Conservation (phyloP, 1,284 basidiomycete species). For the Trichosporon asahii region DNA sequence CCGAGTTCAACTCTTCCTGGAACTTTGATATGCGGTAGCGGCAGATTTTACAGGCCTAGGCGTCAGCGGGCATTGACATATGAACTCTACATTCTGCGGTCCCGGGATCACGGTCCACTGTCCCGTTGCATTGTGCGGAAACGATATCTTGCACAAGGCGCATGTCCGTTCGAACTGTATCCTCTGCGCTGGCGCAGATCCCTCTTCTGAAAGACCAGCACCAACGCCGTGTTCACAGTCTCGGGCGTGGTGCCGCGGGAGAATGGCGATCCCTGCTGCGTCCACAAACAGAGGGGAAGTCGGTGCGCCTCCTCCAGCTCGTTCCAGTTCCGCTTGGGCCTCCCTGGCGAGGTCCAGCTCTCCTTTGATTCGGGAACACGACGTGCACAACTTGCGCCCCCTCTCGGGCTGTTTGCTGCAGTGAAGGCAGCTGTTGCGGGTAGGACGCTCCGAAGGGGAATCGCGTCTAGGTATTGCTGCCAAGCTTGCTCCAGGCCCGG, state of each 20-base stretch:
- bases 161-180: neutral
- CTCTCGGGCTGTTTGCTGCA: neutral
- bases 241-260: neutral
- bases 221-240: neutral
- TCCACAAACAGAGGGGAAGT: neutral
- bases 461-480: neutral
- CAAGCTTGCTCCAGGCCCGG: neutral
- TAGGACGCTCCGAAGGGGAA: neutral
- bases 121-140: neutral
- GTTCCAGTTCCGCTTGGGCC: neutral
- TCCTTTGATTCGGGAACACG: neutral
- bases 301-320: neutral
- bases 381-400: neutral
- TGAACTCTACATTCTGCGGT: neutral
- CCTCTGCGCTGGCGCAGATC: no score
- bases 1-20: neutral
- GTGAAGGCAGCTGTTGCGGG: neutral
- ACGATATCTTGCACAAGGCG: neutral
- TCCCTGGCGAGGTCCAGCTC: neutral
- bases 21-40: neutral
- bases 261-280: neutral
- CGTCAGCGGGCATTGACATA: neutral
- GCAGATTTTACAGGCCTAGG: neutral
- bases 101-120: neutral
- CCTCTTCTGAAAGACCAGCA: neutral